Evolutionary conservation across 345 rosid genomes (phyloP), one percentile per base, ranked within the genome.

Genomic region (Rhodamnia rubescens): DNA sequence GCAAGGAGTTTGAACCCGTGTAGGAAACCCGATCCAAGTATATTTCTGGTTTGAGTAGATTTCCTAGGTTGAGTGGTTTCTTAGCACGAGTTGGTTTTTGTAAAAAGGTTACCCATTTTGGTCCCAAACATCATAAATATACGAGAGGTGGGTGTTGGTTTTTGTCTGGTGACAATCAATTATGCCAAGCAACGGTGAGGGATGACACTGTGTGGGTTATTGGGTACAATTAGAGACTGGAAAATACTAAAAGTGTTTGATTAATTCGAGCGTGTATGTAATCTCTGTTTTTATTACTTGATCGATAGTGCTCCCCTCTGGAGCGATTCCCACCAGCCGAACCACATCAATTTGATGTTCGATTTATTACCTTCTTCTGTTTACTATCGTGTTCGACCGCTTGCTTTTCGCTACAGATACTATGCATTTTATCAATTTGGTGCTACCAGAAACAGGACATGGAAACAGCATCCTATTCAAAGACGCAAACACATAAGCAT

Each of bases 291-390:
- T 11, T 22, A 9, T 11, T 58, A 58, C 18, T 58, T n/a, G 13
- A 58, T 58, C 15, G 2, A n/a, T 2, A 12, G 15, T 58, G 6
- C 32, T 5, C 32, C 12, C 64, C 27, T 11, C 13, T 58, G 16
- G 16, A 58, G 64, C n/a, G 32, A 11, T 58, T 57, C n/a, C 16
- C 64, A 57, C n/a, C 6, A 16, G 5, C 53, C 8, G 0, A 5
- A 11, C 0, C 64, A 58, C 16, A 0, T 57, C 11, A 57, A 57
- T 57, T 58, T 0, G 4, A 14, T 11, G 29, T 58, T 1, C 29
- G 1, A 57, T 57, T 26, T 26, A 58, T 58, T 58, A n/a, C 8
- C 29, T 58, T 27, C 2, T 58, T 3, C 32, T 58, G 5, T 15
- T 1, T 57, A 11, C 11, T 57, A 57, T 5, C 13, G 4, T 58